Evolutionary conservation across 1,284 basidiomycete species (phyloP).

Genomic region (Laetiporus sulphureus): DNA sequence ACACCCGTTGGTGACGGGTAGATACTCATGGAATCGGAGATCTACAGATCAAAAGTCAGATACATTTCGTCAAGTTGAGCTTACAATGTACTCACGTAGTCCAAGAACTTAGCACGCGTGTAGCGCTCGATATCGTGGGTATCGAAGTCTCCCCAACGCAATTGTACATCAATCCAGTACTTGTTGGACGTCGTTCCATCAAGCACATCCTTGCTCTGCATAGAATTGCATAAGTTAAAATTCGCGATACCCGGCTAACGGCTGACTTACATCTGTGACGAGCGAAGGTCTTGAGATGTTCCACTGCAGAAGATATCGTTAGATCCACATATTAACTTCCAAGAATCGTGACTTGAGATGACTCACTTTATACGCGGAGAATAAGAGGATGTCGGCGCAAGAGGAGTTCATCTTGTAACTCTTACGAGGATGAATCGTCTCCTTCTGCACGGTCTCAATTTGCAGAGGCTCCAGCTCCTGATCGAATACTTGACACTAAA

Average conservation of each 20-base stretch:
- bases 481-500: slow-evolving; percentile 94
- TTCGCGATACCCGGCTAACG: background rate
- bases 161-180: slow-evolving; percentile 98
- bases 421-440: slow-evolving; percentile 98
- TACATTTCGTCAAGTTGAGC: background rate
- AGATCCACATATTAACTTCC: slow-evolving; percentile 1
- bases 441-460: slow-evolving; percentile 99
- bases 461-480: slow-evolving; percentile 97
- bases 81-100: slow-evolving; percentile 56
- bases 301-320: slow-evolving; percentile 54
- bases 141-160: slow-evolving; percentile 99
- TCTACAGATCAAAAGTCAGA: slow-evolving; percentile 31
- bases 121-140: slow-evolving; percentile 98
- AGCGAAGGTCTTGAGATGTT: slow-evolving; percentile 96
- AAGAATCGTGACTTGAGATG: background rate
- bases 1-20: slow-evolving; percentile 98
- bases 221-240: slow-evolving; percentile 10
- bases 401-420: slow-evolving; percentile 99
- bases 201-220: slow-evolving; percentile 85
- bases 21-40: slow-evolving; percentile 94
- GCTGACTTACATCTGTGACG: slow-evolving; percentile 75
- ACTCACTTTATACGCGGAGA: slow-evolving; percentile 84
- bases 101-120: slow-evolving; percentile 96
- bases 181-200: slow-evolving; percentile 98
- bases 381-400: slow-evolving; percentile 93